Conservation (phyloP, 2,329 filamentous ascomycete species). For the Colletotrichum spaethianum region DNA sequence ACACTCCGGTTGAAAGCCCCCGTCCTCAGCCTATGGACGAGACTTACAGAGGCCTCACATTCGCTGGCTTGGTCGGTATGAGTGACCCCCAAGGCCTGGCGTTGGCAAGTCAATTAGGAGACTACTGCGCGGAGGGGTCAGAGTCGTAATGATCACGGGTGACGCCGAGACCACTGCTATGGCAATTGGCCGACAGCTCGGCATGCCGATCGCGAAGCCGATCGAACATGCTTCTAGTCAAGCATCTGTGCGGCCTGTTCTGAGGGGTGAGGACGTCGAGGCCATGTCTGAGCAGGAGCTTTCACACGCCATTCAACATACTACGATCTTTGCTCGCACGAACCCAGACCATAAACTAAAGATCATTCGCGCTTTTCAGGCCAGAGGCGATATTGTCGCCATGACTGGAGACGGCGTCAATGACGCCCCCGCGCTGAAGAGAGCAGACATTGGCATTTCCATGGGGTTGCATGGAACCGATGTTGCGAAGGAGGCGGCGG, state of each 20-base stretch:
- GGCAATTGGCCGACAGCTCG: conserved; percentile 94
- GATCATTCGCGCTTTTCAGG: conserved; percentile 92
- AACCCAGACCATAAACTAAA: conserved; percentile 99
- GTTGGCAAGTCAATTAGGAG: conserved; percentile 91
- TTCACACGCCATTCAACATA: conserved; percentile 86
- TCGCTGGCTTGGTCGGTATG: conserved; percentile 96
- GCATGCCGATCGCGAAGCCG: conserved; percentile 82
- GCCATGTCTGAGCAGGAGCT: conserved; percentile 89
- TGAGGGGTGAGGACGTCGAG: conserved; percentile 94
- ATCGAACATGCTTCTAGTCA: conserved; percentile 68
- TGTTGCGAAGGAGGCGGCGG: conserved; percentile 95
- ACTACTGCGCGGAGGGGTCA: conserved; percentile 93
- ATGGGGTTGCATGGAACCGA: conserved; percentile 97
- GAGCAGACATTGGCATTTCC: conserved; percentile 96
- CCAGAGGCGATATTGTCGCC: conserved; percentile 94
- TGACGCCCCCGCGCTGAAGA: conserved; percentile 95
- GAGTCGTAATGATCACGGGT: conserved; percentile 99
- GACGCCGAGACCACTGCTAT: conserved; percentile 95
- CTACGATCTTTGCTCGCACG: conserved; percentile 95
- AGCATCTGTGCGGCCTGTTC: conserved; percentile 77
- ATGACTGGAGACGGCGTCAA: conserved; percentile 99
- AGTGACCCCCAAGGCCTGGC: conserved; percentile 94
- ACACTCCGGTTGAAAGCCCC: conserved; percentile 62
- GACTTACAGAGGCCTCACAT: conserved; percentile 85
- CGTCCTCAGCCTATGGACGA: conserved; percentile 66